Percentiles rank a stretch among this genome's conserved stretches.
Conservation (phyloP, 2,329 filamentous ascomycete species). For the Myriosclerotinia curreyana region DNA sequence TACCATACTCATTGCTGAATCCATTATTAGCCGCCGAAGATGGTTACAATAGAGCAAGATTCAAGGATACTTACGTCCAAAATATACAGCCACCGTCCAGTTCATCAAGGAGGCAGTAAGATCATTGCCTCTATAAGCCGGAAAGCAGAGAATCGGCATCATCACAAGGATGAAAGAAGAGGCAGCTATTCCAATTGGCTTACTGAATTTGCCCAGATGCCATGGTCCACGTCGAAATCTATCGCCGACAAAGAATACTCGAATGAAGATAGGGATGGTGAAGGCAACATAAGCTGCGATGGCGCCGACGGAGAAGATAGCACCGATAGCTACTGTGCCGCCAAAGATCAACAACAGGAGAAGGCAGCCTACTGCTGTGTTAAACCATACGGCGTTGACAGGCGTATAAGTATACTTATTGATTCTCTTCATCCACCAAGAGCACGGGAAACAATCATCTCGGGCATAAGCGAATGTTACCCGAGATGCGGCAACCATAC, state of each 20-base stretch:
- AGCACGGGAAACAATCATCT: slow-evolving; percentile 64
- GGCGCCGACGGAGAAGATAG: slow-evolving; percentile 65
- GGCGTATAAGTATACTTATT: slow-evolving; percentile 59
- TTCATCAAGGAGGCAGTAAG: slow-evolving; percentile 56
- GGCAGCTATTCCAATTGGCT: slow-evolving; percentile 53
- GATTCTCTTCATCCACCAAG: slow-evolving; percentile 56
- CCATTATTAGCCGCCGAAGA: slow-evolving; percentile 23
- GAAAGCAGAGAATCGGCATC: slow-evolving; percentile 64
- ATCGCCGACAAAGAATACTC: slow-evolving; percentile 57
- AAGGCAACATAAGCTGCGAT: slow-evolving; percentile 62
- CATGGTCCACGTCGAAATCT: slow-evolving; percentile 63
- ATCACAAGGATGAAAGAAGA: slow-evolving; percentile 60
- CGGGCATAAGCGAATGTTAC: slow-evolving; percentile 69
- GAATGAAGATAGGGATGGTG: slow-evolving; percentile 54
- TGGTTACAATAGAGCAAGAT: not conserved
- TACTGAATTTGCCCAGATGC: slow-evolving; percentile 59
- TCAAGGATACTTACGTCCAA: slow-evolving; percentile 42
- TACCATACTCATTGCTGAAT: slow-evolving; percentile 48
- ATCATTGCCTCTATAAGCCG: slow-evolving; percentile 51
- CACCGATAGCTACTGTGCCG: slow-evolving; percentile 57
- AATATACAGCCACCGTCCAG: slow-evolving; percentile 61
- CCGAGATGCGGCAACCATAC: slow-evolving; percentile 61
- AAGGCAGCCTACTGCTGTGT: slow-evolving; percentile 54
- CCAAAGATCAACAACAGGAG: slow-evolving; percentile 62
- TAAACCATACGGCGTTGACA: slow-evolving; percentile 66